Conservation (phyloP, 345 rosid genomes). For the Jatropha curcas region DNA sequence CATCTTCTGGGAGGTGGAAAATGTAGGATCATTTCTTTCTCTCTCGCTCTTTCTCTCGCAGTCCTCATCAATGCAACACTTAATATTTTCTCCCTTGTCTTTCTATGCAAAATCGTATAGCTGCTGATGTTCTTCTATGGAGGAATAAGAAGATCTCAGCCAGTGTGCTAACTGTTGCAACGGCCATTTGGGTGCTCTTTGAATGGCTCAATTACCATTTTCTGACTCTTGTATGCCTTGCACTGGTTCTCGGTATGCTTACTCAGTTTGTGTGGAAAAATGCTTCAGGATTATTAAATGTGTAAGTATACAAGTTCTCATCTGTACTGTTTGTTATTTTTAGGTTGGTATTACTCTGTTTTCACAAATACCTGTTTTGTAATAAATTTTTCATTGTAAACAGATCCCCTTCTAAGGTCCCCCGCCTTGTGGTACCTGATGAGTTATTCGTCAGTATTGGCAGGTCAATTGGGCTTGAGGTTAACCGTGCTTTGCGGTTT, state of each 20-base stretch:
- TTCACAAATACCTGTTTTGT: background rate
- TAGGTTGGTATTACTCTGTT: background rate
- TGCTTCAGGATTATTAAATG: conserved; percentile 64
- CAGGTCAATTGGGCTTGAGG: conserved; percentile 55
- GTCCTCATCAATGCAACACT: background rate
- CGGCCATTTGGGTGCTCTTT: conserved; percentile 80
- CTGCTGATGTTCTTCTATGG: conserved; percentile 99
- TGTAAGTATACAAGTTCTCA: conserved; percentile 35
- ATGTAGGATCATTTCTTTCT: conserved; percentile 40
- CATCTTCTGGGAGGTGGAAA: conserved; percentile 88
- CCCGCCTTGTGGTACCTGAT: conserved; percentile 75
- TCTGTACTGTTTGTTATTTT: conserved; percentile 7
- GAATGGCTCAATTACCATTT: conserved; percentile 94
- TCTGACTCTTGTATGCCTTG: conserved; percentile 61
- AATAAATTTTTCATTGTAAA: conserved; percentile 6
- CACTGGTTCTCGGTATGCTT: conserved; percentile 75
- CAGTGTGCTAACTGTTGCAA: conserved; percentile 62
- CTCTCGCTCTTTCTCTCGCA: background rate
- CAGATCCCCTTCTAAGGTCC: conserved; percentile 67
- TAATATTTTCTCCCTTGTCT: conserved; percentile 6
- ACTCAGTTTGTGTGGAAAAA: conserved; percentile 84
- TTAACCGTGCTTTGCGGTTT: conserved; percentile 59
- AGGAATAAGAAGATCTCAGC: conserved; percentile 97
- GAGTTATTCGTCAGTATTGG: conserved; percentile 75
- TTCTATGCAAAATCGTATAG: conserved; percentile 37